Base-by-base conservation (phyloP, 2,329 filamentous ascomycete genomes). In the Fusarium sp. region DNA sequence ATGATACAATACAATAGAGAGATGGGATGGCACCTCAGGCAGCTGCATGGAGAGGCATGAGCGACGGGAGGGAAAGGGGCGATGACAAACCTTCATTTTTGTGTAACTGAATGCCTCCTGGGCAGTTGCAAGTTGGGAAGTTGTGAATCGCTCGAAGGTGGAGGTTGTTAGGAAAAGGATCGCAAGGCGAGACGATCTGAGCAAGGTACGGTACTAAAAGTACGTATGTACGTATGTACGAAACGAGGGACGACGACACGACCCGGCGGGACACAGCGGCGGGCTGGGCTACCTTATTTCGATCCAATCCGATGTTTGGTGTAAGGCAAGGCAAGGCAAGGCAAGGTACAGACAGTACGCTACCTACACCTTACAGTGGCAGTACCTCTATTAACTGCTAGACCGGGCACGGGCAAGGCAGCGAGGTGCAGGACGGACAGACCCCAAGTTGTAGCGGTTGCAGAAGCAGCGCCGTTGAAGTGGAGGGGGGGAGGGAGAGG, bases 81-180 rank as follows among this genome's bases (percentile, higher is more conserved):
- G 59, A 74, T 73, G 74, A 78, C 79, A 73, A 78, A 80, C 80
- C 80, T 81, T 81, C 80, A 81, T 81, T 66, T 69, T 79, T 81
- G 79, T 80, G 78, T 76, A 77, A 79, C 77, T 73, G 67, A 60
- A 69, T 76, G 72, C 72, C 76, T 72, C 75, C 73, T 73, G 73
- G 75, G 75, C 75, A 75, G 75, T 77, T 73, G 74, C 68, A 71
- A 75, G 62, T 74, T 63, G 66, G 41, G 64, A 75, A 72, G 66
- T 62, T 74, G 70, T 75, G 66, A 71, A 66, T 77, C 73, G 55
- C 60, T 77, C 65, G 59, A 51, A 63, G 63, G 70, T 73, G 59
- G 67, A 61, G 66, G 66, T 66, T 66, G 64, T 55, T 49, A 70
- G 31, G 71, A 69, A 76, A 76, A 68, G 39, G 55, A 49, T 75